Conservation (phyloP, 2,329 filamentous ascomycete genomes). For the Zymoseptoria ardabiliae region DNA sequence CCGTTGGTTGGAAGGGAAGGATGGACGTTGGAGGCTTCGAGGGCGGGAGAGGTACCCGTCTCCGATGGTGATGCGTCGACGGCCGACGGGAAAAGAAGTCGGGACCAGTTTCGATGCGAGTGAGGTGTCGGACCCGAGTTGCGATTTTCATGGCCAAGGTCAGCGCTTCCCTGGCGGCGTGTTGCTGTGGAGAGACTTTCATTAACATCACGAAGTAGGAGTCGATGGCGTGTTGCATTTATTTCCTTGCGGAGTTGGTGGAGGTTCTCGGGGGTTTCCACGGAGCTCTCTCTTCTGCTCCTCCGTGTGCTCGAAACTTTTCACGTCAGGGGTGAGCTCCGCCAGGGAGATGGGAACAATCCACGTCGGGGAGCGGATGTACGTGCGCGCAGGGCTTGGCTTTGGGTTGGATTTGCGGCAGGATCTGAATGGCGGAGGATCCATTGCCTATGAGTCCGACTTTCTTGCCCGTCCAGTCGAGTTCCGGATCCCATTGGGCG, state of each 20-base stretch:
- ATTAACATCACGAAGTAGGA: slow-evolving; percentile 38
- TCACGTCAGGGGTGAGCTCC: slow-evolving; percentile 4
- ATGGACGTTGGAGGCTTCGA: slow-evolving; percentile 39
- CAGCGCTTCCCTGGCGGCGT: slow-evolving; percentile 42
- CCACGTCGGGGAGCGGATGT: slow-evolving; percentile 2
- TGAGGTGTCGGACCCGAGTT: slow-evolving; percentile 48
- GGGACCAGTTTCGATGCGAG: slow-evolving; percentile 45
- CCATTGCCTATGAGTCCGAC: slow-evolving; percentile 37
- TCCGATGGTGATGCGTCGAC: slow-evolving; percentile 43
- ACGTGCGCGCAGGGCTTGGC: not conserved
- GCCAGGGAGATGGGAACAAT: slow-evolving; percentile 3
- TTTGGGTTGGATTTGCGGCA: slow-evolving; percentile 29
- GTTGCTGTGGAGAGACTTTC: slow-evolving; percentile 41
- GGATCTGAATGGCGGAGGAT: slow-evolving; percentile 33
- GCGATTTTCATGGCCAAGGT: slow-evolving; percentile 46
- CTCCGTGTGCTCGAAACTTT: slow-evolving; percentile 20
- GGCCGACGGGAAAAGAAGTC: slow-evolving; percentile 39
- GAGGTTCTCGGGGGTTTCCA: slow-evolving; percentile 34
- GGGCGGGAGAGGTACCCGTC: slow-evolving; percentile 45
- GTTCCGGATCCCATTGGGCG: slow-evolving; percentile 29
- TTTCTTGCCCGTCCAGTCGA: slow-evolving; percentile 29
- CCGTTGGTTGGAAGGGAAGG: slow-evolving; percentile 29
- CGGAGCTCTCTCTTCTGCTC: slow-evolving; percentile 25
- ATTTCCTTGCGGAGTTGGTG: slow-evolving; percentile 37
- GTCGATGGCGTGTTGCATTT: slow-evolving; percentile 41